These are phyloP conservation scores for Dalechampia spathulata DNA, from an alignment of 441 rosid genomes.

Conservation along the genomic window DNA sequence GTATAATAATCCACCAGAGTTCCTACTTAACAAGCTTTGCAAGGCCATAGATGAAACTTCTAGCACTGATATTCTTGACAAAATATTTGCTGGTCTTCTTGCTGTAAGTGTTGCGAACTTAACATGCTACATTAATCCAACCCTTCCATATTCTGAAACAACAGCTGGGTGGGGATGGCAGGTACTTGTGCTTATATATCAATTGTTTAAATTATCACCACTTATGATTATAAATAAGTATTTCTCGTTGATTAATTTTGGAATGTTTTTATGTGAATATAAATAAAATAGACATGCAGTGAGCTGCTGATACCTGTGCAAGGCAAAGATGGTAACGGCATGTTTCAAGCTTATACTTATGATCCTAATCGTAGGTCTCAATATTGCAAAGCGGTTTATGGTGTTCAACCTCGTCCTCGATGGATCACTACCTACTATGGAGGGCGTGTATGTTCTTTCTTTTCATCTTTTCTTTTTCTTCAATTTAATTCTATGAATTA, in stretches of 20 bases:
- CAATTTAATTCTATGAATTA: too few relatives aligned
- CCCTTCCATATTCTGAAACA: constrained; percentile 14
- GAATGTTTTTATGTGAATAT: too few relatives aligned
- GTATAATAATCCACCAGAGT: too few relatives aligned
- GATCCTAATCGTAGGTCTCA: constrained; percentile 28
- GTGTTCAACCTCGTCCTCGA: constrained; percentile 60
- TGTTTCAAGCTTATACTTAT: constrained; percentile 53
- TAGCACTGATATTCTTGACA: constrained; percentile 29
- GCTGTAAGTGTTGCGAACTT: constrained; percentile 28
- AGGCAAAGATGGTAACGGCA: constrained; percentile 45
- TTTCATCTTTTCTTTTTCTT: not conserved
- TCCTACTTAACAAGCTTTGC: constrained; percentile 40
- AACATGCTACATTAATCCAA: constrained; percentile 29
- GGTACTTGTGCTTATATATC: too few relatives aligned
- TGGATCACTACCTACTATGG: constrained; percentile 76
- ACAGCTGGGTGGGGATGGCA: constrained; percentile 38
- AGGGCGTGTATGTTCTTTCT: constrained; percentile 37
- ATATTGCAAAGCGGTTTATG: constrained; percentile 31
- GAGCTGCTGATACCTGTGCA: constrained; percentile 65
- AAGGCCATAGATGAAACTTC: constrained; percentile 37
- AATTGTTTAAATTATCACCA: not conserved
- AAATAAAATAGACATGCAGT: constrained; percentile 44
- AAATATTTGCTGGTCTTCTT: constrained; percentile 48
- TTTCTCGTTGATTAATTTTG: too few relatives aligned
- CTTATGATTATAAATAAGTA: too few relatives aligned